phyloP scores from a whole-genome alignment of 192 early-diverging fungal species.

The Kappamyces sp. region DNA sequence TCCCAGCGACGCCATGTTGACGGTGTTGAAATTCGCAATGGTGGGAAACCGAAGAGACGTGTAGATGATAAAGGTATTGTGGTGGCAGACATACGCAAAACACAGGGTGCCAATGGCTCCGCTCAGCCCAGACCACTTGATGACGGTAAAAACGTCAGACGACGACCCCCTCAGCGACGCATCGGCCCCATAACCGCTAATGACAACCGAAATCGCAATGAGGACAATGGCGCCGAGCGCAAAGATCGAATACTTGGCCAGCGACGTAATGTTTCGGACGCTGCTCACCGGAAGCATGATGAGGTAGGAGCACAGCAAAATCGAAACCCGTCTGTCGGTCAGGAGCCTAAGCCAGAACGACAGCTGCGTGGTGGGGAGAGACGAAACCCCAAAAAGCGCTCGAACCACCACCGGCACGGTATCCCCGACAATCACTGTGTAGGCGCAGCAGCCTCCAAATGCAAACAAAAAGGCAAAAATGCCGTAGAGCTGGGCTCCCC shows the following conservation, averaged over 20 bases:
- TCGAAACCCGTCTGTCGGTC: conserved; percentile 16
- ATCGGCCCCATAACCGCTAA: conserved; percentile 11
- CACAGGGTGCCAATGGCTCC: conserved; percentile 14
- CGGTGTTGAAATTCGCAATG: conserved; percentile 74
- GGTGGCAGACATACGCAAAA: conserved; percentile 88
- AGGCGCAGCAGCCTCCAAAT: conserved; percentile 49
- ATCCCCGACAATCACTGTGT: conserved; percentile 78
- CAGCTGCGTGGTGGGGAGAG: conserved; percentile 57
- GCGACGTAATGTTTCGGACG: conserved; percentile 79
- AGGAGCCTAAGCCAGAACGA: conserved; percentile 52
- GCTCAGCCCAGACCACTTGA: background rate
- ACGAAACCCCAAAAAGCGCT: conserved; percentile 59
- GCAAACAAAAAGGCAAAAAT: conserved; percentile 7
- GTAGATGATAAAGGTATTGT: conserved; percentile 91
- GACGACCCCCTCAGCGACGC: background rate
- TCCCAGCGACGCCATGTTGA: conserved; percentile 35
- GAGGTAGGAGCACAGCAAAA: conserved; percentile 67
- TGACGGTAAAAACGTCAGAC: conserved; percentile 31
- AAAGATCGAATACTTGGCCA: conserved; percentile 83
- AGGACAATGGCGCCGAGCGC: conserved; percentile 73
- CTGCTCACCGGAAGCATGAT: conserved; percentile 82
- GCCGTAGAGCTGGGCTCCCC: background rate
- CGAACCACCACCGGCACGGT: conserved; percentile 79
- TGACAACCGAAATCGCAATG: conserved; percentile 22
- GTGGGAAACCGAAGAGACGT: conserved; percentile 78